Conservation (phyloP, 768 basidiomycete species). For the Mycena galopus region DNA sequence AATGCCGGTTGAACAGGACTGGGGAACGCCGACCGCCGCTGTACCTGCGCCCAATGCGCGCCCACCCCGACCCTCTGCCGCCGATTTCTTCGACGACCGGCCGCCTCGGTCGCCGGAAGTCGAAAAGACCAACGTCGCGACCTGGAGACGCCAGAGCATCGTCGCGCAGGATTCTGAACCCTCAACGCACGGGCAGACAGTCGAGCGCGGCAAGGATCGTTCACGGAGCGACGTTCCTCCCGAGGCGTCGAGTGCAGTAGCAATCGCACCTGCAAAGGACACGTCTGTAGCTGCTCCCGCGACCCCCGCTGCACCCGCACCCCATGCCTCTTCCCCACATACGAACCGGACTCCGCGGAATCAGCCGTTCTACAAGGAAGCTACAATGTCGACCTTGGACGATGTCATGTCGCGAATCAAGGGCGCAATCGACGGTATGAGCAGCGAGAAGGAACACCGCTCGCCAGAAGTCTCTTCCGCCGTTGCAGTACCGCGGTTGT, state of each 20-base stretch:
- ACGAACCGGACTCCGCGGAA: conserved; percentile 53
- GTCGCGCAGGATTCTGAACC: conserved; percentile 33
- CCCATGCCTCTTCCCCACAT: conserved; percentile 35
- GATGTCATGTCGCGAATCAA: conserved; percentile 91
- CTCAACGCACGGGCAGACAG: conserved; percentile 11
- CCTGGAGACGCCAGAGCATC: conserved; percentile 57
- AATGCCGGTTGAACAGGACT: no score
- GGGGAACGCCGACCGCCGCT: conserved; percentile 36
- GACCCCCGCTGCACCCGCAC: conserved; percentile 13
- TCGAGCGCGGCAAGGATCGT: conserved; percentile 26
- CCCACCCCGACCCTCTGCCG: conserved; percentile 66
- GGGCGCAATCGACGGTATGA: conserved; percentile 79
- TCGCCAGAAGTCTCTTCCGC: conserved; percentile 39
- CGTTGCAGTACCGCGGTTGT: conserved; percentile 30
- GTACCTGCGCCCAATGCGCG: conserved; percentile 40
- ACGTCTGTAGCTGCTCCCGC: conserved; percentile 26
- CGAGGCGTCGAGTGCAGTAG: conserved; percentile 17
- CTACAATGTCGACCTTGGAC: conserved; percentile 79
- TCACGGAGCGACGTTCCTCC: conserved; percentile 21
- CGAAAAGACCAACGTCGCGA: conserved; percentile 51
- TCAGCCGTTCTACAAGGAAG: conserved; percentile 61
- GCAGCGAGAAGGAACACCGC: conserved; percentile 53
- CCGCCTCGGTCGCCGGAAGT: conserved; percentile 26
- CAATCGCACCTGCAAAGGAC: conserved; percentile 30
- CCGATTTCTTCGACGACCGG: conserved; percentile 79